phyloP scores from a whole-genome alignment of 352 stramenopile species.

The Elongisporangium senticosum region DNA sequence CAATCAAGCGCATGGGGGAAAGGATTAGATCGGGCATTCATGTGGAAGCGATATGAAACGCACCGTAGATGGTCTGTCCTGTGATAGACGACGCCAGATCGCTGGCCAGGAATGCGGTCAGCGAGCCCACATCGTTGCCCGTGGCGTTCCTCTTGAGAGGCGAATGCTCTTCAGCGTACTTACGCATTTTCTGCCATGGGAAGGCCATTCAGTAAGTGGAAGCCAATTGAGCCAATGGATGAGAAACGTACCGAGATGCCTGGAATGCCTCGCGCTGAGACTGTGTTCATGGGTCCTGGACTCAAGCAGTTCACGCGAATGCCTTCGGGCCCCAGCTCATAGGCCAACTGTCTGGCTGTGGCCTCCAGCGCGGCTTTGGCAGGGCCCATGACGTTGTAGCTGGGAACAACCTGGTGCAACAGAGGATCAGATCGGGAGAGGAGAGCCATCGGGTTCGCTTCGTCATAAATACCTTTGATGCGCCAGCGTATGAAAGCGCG shows the following conservation, averaged over 20 bases:
- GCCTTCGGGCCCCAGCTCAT: conserved; percentile 63
- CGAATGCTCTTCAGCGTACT: conserved; percentile 56
- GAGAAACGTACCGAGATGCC: conserved; percentile 60
- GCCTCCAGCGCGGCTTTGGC: conserved; percentile 88
- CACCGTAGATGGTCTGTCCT: conserved; percentile 87
- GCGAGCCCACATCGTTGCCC: conserved; percentile 67
- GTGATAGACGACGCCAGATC: conserved; percentile 73
- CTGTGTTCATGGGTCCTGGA: conserved; percentile 87
- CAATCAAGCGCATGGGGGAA: conserved; percentile 1
- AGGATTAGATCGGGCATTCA: conserved; percentile 5
- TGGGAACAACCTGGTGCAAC: conserved; percentile 62
- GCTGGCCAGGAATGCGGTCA: conserved; percentile 77
- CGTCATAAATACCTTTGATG: conserved; percentile 30
- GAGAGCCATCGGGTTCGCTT: background rate
- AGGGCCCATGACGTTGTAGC: conserved; percentile 91
- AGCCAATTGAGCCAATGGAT: background rate
- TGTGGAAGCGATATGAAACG: conserved; percentile 6
- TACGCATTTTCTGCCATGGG: conserved; percentile 64
- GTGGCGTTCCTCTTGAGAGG: conserved; percentile 72
- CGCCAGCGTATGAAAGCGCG: conserved; percentile 84
- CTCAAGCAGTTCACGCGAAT: conserved; percentile 90
- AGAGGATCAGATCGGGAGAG: conserved; percentile 3
- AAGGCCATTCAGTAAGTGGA: conserved; percentile 1
- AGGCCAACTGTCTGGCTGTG: conserved; percentile 73
- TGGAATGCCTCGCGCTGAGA: conserved; percentile 87